Evolutionary conservation across 2,329 filamentous ascomycete species (phyloP), one percentile per base, ranked within the genome.

Genomic region (Fusarium tricinctum): DNA sequence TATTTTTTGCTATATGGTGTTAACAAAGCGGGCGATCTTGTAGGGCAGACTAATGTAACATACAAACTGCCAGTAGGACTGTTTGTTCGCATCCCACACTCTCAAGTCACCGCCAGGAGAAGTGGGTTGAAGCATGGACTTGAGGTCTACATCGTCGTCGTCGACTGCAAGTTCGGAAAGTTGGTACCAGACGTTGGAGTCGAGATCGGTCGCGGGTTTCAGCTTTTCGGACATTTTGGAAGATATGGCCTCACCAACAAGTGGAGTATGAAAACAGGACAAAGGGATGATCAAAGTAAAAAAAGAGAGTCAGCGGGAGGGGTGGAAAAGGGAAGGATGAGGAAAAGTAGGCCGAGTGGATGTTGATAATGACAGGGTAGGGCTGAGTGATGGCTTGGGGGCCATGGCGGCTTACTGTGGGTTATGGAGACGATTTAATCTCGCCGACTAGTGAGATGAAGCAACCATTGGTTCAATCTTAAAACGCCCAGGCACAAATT

Each of bases 81-180:
- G 22, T 1, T 26, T 38, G 10, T 61, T 62, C 1, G 40, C 30
- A 9, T 45, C 28, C 53, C 66, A 70, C 6, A 78, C 74, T 43
- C 65, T 60, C 35, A 78, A 58, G 14, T 67, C 69, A 17, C 61
- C 53, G 5, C 68, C 59, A 1, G 57, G n/a, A 3, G 33, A 40
- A 4, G 49, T 45, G 1, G 72, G 44, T 32, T 77, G 71, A 10
- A 77, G 53, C 56, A 66, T 66, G 5, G 48, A 32, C 8, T 42
- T 28, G n/a, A 80, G 75, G 0, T 62, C 42, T 14, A 60, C 65
- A 13, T 63, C 56, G 23, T 73, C 70, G 15, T 68, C 63, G 58
- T 78, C 77, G n/a, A 79, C 76, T n/a, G 77, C 75, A 14, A 58
- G 68, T 54, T 80, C 78, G 6, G 72, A 75, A n/a, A 80, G 39